Evolutionary conservation across 2,329 filamentous ascomycete species (phyloP).

Genomic region (Aspergillus sp.): DNA sequence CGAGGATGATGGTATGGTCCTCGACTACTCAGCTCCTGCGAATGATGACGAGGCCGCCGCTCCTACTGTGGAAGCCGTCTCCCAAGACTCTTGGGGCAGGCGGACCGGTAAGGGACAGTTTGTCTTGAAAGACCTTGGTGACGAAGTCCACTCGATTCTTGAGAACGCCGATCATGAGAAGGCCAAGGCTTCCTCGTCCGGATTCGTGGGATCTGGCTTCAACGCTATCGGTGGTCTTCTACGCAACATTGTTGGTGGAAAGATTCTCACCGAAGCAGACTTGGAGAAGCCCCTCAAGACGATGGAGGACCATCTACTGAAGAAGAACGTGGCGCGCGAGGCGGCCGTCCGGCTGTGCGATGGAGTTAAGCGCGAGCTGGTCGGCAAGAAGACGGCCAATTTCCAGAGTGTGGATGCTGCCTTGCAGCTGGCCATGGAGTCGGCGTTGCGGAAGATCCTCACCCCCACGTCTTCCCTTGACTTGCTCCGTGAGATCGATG

Average conservation of each 20-base stretch:
- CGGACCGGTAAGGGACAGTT: slow-evolving; percentile 87
- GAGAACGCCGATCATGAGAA: slow-evolving; percentile 71
- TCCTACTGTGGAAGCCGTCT: slow-evolving; percentile 68
- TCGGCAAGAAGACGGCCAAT: slow-evolving; percentile 85
- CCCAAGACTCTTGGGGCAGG: slow-evolving; percentile 78
- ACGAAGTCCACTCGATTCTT: slow-evolving; percentile 88
- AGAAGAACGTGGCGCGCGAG: slow-evolving; percentile 95
- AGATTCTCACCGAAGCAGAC: slow-evolving; percentile 83
- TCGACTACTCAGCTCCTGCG: slow-evolving; percentile 81
- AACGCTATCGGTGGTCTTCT: slow-evolving; percentile 85
- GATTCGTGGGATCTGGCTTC: slow-evolving; percentile 74
- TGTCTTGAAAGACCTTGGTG: slow-evolving; percentile 85
- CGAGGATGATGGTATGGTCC: slow-evolving; percentile 72
- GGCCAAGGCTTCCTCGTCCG: slow-evolving; percentile 48
- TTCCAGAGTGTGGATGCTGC: slow-evolving; percentile 87
- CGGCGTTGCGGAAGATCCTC: slow-evolving; percentile 88
- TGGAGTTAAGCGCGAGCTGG: slow-evolving; percentile 82
- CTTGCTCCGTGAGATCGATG: slow-evolving; percentile 87
- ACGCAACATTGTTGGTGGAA: slow-evolving; percentile 91
- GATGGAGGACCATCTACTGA: slow-evolving; percentile 91
- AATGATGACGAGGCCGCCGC: slow-evolving; percentile 54
- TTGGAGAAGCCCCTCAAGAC: slow-evolving; percentile 89
- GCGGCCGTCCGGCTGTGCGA: slow-evolving; percentile 88
- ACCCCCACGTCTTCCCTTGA: slow-evolving; percentile 94
- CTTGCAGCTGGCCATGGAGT: slow-evolving; percentile 84